Percentiles rank a stretch among this genome's conserved stretches.
phyloP scores from a whole-genome alignment of 2,329 filamentous ascomycete genomes.

The Diaporthe citriasiana region DNA sequence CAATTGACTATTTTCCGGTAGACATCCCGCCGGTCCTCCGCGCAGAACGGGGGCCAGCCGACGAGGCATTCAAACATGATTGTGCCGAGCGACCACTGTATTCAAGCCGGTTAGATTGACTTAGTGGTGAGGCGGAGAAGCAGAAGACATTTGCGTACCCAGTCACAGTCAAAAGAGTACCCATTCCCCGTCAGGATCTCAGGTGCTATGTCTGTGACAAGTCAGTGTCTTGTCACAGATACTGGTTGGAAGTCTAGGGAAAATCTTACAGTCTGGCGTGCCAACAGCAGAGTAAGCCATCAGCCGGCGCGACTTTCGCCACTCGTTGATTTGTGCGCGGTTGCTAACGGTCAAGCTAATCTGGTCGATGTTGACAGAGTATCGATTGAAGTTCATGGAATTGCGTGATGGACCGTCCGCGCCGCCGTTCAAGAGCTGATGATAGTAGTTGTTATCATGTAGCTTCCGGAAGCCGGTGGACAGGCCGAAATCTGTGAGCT shows the following conservation, averaged over 20 bases:
- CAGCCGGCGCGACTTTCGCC: conserved; percentile 82
- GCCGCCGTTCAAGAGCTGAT: conserved; percentile 73
- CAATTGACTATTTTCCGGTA: conserved; percentile 87
- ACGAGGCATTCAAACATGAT: conserved; percentile 91
- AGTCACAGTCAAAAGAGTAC: conserved; percentile 84
- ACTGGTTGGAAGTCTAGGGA: background rate
- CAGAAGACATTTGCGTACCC: conserved; percentile 49
- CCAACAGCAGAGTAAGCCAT: conserved; percentile 87
- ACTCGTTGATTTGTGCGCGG: conserved; percentile 83
- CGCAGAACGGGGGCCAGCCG: conserved; percentile 87
- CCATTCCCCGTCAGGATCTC: conserved; percentile 84
- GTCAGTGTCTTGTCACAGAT: background rate
- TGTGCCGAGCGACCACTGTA: conserved; percentile 80
- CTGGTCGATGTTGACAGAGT: conserved; percentile 82
- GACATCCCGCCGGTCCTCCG: conserved; percentile 81
- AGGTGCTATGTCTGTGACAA: conserved; percentile 70
- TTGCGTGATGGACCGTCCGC: conserved; percentile 34
- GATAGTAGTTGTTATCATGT: conserved; percentile 84
- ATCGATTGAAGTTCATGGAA: conserved; percentile 70
- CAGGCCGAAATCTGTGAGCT: conserved; percentile 85
- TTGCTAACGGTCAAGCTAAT: conserved; percentile 86
- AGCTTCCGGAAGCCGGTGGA: conserved; percentile 85
- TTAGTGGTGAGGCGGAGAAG: background rate
- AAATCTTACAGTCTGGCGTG: conserved; percentile 72
- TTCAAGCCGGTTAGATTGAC: background rate